Percentiles rank a stretch among this genome's conserved stretches.
Evolutionary conservation across 805 yeast species (phyloP).

Genomic region (Tetrapisispora namnaoensis): DNA sequence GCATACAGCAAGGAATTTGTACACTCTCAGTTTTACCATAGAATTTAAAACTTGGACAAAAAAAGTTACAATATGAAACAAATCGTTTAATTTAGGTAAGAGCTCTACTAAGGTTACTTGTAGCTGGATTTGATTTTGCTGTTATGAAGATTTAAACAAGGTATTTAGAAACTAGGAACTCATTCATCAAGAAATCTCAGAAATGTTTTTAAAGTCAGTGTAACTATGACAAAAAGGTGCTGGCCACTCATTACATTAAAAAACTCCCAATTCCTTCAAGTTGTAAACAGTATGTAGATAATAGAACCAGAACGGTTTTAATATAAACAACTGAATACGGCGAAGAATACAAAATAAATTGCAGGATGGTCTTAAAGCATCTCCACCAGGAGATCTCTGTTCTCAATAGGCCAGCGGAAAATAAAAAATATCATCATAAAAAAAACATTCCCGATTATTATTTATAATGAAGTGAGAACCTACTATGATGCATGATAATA

Average conservation of each 20-base stretch:
- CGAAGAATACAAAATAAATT: conserved; percentile 5
- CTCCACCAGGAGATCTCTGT: conserved; percentile 19
- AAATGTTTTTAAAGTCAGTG: conserved; percentile 12
- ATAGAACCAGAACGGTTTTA: conserved; percentile 16
- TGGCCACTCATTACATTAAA: conserved; percentile 57
- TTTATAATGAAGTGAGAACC: neutral
- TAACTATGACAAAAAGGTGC: conserved; percentile 49
- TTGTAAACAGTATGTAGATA: conserved; percentile 2
- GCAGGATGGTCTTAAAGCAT: conserved; percentile 13
- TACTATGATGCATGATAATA: neutral
- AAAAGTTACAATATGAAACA: no score
- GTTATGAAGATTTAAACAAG: no score
- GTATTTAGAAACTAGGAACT: no score
- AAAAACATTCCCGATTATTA: neutral
- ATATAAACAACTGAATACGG: conserved; percentile 4
- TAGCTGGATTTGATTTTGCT: no score
- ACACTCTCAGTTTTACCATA: no score
- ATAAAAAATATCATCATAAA: conserved; percentile 27
- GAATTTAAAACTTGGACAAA: no score
- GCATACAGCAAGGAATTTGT: no score
- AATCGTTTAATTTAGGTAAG: no score
- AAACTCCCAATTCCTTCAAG: conserved; percentile 24
- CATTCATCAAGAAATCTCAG: neutral
- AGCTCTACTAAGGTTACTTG: no score
- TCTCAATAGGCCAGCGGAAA: conserved; percentile 26